Evolutionary conservation across 2,329 filamentous ascomycete species (phyloP), one percentile per base, ranked within the genome.

Genomic region (Reticulascus tulasneorum): DNA sequence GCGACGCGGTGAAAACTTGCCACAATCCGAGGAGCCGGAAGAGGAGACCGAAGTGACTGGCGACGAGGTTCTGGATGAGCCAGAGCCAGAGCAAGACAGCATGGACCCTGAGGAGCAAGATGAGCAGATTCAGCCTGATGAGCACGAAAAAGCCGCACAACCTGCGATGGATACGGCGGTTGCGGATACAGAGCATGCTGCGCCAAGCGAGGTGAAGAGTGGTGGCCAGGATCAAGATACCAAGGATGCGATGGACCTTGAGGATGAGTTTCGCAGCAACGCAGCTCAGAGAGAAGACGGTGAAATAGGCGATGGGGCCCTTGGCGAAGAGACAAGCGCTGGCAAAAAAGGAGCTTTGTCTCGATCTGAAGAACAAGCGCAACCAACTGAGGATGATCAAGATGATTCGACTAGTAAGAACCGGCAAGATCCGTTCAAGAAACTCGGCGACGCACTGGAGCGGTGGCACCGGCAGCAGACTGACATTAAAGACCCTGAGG

Each of bases 361-460:
- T 3, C 62, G 64, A 24, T 60, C 65, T 9, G 67, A 72, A 35
- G 67, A 76, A 16, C 54, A 62, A 20, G 53, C 58, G 24, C 50
- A 51, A n/a, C 59, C 66, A 5, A 57, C 64, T n/a, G 66, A 73
- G 6, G 50, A 61, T 29, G 55, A 65, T 19, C 56, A 62, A 24
- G 67, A 75, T 35, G 63, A 67, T 9, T 57, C 62, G 9, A 60
- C 65, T 35, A 63, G 61, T 24, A 62, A 70, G 47, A 51, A 54
- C 6, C 59, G 76, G 33, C 66, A 69, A 29, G 79, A 93, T 48
- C 86, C 89, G 2, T 95, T 96, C 72, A 93, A 93, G 65, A 94
- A 95, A 54, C 77, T 98, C 20, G 93, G 93, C 16, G 89, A 98
- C 64, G 84, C 88, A 6, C 71, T 98, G 21, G 90, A 97, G 58